Evolutionary conservation across 805 yeast genomes (phyloP).

Genomic region (Saccharomycopsis lassenensis): DNA sequence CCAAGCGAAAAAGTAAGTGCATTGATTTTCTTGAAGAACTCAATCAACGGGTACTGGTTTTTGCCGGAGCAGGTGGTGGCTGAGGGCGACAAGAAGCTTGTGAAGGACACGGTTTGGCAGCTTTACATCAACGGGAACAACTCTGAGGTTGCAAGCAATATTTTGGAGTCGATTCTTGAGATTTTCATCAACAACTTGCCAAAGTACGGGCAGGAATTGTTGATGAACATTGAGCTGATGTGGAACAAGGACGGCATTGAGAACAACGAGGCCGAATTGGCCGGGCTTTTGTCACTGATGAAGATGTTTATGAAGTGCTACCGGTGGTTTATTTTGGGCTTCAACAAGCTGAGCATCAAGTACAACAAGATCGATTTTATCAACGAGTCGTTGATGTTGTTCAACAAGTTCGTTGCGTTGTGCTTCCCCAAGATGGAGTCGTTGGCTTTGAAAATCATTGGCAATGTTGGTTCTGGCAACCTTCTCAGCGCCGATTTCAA

Average conservation of each 20-base stretch:
- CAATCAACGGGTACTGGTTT: slow-evolving; percentile 44
- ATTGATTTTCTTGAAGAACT: slow-evolving; percentile 61
- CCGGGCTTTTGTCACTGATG: slow-evolving; percentile 8
- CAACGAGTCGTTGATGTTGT: slow-evolving; percentile 9
- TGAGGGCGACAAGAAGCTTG: slow-evolving; percentile 9
- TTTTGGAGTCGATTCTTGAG: slow-evolving; percentile 7
- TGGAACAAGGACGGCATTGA: slow-evolving; percentile 22
- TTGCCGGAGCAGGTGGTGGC: slow-evolving; percentile 8
- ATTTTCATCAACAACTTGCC: no score
- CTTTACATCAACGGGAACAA: no score
- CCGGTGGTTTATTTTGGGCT: slow-evolving; percentile 18
- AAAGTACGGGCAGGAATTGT: slow-evolving; percentile 14
- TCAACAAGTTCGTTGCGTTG: slow-evolving; percentile 10
- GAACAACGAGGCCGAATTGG: slow-evolving; percentile 17
- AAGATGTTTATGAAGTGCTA: slow-evolving; percentile 14
- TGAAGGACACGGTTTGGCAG: no score
- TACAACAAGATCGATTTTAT: slow-evolving; percentile 6
- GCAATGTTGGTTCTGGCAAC: not conserved
- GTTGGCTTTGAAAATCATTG: slow-evolving; percentile 1
- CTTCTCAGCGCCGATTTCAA: not conserved
- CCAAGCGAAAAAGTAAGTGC: no score
- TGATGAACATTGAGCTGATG: slow-evolving; percentile 4
- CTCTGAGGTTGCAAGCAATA: no score
- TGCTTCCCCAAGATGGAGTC: slow-evolving; percentile 13
- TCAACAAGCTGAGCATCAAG: slow-evolving; percentile 26